These are phyloP conservation scores for Pleurotus giganteus DNA, from an alignment of 768 basidiomycete species.

Conservation along the genomic window DNA sequence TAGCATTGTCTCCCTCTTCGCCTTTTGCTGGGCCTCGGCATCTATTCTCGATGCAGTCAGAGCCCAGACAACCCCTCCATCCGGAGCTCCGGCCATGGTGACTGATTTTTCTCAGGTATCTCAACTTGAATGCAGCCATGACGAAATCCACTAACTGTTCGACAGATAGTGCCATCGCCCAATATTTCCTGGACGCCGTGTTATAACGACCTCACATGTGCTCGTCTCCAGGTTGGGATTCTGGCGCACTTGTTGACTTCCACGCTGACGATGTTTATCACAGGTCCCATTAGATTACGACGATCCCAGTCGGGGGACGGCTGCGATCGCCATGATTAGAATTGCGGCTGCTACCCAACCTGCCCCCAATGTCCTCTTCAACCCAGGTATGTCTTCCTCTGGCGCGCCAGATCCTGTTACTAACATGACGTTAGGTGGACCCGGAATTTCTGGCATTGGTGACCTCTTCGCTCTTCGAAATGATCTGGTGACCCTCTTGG, in stretches of 20 bases:
- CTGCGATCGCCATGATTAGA: conserved; percentile 41
- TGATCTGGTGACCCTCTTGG: conserved; percentile 29
- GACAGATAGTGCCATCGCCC: neutral
- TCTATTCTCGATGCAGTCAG: too few species aligned
- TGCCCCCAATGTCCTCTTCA: neutral
- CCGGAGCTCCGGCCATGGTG: too few species aligned
- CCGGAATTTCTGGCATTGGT: conserved; percentile 41
- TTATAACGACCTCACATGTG: neutral
- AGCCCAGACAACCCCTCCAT: too few species aligned
- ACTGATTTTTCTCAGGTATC: too few species aligned
- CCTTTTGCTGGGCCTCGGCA: too few species aligned
- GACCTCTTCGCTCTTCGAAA: conserved; percentile 21
- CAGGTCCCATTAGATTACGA: conserved; percentile 48
- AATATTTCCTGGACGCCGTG: neutral
- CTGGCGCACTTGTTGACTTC: neutral
- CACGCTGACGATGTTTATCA: too few species aligned
- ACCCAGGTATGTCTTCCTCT: neutral
- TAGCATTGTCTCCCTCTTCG: too few species aligned
- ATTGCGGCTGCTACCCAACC: conserved; percentile 23
- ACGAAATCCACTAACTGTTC: too few species aligned
- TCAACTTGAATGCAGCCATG: too few species aligned
- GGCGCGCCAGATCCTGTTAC: neutral
- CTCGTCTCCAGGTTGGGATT: neutral
- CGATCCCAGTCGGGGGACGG: conserved; percentile 32
- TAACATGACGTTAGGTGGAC: conserved; percentile 44